phyloP scores from a whole-genome alignment of 441 rosid genomes.

The Gossypium davidsonii region DNA sequence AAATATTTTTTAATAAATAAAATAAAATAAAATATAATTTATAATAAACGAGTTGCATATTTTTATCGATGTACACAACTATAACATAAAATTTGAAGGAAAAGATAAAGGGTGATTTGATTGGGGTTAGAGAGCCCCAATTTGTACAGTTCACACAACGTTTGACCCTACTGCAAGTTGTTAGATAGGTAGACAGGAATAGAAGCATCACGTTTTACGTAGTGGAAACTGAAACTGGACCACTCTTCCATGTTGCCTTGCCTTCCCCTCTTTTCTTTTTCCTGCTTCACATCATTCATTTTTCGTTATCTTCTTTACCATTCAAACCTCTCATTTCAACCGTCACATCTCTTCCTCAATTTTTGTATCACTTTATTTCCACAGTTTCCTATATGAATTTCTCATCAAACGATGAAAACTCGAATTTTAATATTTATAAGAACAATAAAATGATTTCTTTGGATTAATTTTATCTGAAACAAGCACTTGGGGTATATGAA shows the following conservation, averaged over 20 bases:
- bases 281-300: neutral
- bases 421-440: neutral
- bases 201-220: conserved; percentile 6
- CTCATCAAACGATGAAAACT: no score
- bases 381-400: no score
- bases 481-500: neutral
- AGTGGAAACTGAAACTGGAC: conserved; percentile 12
- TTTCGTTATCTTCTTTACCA: neutral
- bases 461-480: neutral
- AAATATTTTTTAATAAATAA: no score
- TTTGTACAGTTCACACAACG: neutral
- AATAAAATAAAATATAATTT: no score
- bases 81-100: no score
- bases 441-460: neutral
- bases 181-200: neutral
- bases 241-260: neutral
- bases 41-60: no score
- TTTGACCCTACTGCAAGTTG: conserved; percentile 8
- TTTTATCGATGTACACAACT: no score
- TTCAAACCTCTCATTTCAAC: conserved; percentile 1
- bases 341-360: neutral
- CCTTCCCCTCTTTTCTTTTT: neutral
- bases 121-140: neutral
- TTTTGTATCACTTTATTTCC: neutral
- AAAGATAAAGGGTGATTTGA: neutral